Evolutionary conservation across 371 early-diverging fungal genomes (phyloP), one percentile per base, ranked within the genome.

Genomic region (Mortierella sp.): DNA sequence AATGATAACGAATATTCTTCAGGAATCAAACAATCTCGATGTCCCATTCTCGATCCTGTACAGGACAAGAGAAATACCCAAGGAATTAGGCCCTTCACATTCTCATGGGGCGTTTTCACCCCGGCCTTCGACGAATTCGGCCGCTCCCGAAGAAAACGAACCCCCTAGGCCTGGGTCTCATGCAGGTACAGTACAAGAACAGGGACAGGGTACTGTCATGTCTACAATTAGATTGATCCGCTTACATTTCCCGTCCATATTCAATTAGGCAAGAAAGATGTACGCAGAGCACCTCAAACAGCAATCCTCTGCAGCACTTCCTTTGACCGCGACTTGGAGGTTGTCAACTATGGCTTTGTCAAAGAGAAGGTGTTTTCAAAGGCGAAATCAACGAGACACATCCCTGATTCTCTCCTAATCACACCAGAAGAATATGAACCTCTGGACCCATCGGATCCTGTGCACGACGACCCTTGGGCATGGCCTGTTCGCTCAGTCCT

Each of bases 11-110:
- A 63, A 41, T 40, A 63, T 80, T 29, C 53, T 60, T 0, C 60
- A 74, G n/a, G 74, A 74, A 43, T 74, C 74, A 55, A 68, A 80
- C 43, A 73, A 78, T 43, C 46, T 56, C 1, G 80, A 80, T 51
- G 56, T 74, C 12, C 53, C 74, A 5, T 80, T 67, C 45, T 73
- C 71, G 3, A 64, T 80, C 27, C 49, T 78, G 4, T 80, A 80
- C 49, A 66, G 50, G 51, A 67, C 68, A 8, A 29, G 50, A 49
- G 74, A 60, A 3, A 4, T 50, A 2, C 9, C 52, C 24, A 62
- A 62, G 22, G 56, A 58, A 14, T 3, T 13, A 16, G 14, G n/a
- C 8, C 40, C 54, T n/a, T 34, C 17, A 14, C 25, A 29, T 1
- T 16, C 62, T 4, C 46, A 62, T 16, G 55, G 54, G 17, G 40